A percentile compares a stretch with the other conserved stretches of the same genome.
These are phyloP conservation scores for Microdochium paspali DNA, from an alignment of 2,329 filamentous ascomycete genomes.

Conservation along the genomic window DNA sequence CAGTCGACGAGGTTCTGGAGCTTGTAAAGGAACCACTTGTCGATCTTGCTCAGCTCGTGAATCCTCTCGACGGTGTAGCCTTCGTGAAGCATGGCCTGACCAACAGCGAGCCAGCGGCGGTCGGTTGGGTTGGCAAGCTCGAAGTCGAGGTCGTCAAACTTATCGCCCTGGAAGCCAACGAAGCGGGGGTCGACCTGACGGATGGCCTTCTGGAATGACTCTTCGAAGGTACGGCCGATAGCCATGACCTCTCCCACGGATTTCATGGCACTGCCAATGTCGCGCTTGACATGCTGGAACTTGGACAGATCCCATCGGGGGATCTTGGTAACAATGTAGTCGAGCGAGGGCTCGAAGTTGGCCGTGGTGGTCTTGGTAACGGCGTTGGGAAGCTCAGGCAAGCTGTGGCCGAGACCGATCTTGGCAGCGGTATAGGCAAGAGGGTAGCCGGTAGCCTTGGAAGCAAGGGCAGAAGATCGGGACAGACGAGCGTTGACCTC, in stretches of 20 bases:
- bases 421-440: slow-evolving; percentile 96
- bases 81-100: slow-evolving; percentile 96
- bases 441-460: slow-evolving; percentile 96
- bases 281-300: slow-evolving; percentile 97
- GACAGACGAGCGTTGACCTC: slow-evolving; percentile 98
- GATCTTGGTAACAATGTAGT: slow-evolving; percentile 98
- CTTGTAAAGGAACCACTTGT: slow-evolving; percentile 99
- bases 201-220: slow-evolving; percentile 98
- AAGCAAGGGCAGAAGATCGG: slow-evolving; percentile 90
- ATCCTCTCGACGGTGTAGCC: slow-evolving; percentile 87
- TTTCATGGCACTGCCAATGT: slow-evolving; percentile 98
- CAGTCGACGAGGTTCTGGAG: slow-evolving; percentile 94
- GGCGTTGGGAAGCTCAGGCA: slow-evolving; percentile 93
- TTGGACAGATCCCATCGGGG: slow-evolving; percentile 97
- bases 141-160: slow-evolving; percentile 87
- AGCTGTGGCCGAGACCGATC: slow-evolving; percentile 90
- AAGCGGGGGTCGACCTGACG: slow-evolving; percentile 91
- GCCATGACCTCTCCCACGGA: slow-evolving; percentile 99
- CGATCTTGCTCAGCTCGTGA: slow-evolving; percentile 93
- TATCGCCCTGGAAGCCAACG: slow-evolving; percentile 87
- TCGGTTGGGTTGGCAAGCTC: slow-evolving; percentile 90
- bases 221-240: slow-evolving; percentile 95
- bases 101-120: slow-evolving; percentile 92
- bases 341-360: slow-evolving; percentile 95
- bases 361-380: slow-evolving; percentile 98